Conservation (phyloP, 345 rosid species). For the Arabidopsis arenosa region DNA sequence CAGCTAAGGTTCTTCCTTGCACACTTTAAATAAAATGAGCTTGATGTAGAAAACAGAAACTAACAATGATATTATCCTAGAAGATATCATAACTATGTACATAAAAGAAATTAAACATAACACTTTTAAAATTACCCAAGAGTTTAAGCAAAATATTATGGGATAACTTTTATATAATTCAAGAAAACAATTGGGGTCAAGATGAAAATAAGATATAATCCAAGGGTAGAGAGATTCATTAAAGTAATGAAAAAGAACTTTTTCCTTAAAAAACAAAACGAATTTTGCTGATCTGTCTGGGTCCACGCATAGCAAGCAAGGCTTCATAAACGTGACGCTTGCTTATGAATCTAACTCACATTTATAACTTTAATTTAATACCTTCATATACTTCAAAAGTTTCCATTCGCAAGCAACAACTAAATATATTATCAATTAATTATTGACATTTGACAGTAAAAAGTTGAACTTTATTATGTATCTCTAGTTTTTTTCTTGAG, state of each 20-base stretch:
- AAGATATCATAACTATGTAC: not conserved
- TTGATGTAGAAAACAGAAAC: not conserved
- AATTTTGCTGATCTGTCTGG: constrained; percentile 28
- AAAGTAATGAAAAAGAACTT: not conserved
- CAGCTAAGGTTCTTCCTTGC: constrained; percentile 31
- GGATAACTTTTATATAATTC: not conserved
- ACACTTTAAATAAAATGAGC: constrained; percentile 20
- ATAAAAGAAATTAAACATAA: not conserved
- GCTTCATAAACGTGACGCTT: constrained; percentile 46
- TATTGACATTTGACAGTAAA: not conserved
- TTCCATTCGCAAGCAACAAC: constrained; percentile 36
- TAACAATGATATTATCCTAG: not conserved
- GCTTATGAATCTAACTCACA: constrained; percentile 33
- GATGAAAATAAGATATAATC: constrained; percentile 2
- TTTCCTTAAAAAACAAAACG: not conserved
- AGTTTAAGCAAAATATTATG: not conserved
- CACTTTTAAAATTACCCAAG: not conserved
- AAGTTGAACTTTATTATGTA: constrained; percentile 8
- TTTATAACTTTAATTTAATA: constrained; percentile 8
- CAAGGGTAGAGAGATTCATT: not conserved
- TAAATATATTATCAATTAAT: constrained; percentile 16
- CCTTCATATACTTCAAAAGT: not conserved
- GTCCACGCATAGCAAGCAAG: constrained; percentile 36
- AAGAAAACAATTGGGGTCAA: constrained; percentile 13
- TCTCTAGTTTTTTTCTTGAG: constrained; percentile 15